Percentiles rank a stretch among this genome's conserved stretches.
These are phyloP conservation scores for Neurospora tetraspora DNA, from an alignment of 495 filamentous ascomycete genomes.

Conservation along the genomic window DNA sequence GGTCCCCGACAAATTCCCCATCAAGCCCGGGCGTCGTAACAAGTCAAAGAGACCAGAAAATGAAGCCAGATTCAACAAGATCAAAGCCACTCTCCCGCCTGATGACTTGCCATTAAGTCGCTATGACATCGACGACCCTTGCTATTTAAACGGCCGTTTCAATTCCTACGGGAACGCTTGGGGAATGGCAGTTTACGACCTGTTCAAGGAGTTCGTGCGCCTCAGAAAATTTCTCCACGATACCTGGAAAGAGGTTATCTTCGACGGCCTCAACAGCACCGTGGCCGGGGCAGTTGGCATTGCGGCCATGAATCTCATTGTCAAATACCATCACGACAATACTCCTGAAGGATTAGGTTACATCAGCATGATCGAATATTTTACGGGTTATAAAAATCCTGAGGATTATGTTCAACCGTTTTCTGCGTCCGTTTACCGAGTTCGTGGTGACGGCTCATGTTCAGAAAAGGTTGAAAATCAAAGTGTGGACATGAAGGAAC, in stretches of 20 bases:
- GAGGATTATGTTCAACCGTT: not conserved
- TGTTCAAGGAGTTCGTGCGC: conserved; percentile 21
- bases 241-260: conserved; percentile 34
- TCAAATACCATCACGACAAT: not conserved
- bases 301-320: conserved; percentile 17
- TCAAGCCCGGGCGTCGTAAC: not conserved
- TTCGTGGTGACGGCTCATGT: not conserved
- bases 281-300: conserved; percentile 36
- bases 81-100: not conserved
- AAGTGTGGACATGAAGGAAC: not conserved
- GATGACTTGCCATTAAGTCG: not conserved
- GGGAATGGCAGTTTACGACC: conserved; percentile 25
- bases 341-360: not conserved
- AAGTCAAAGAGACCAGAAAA: not conserved
- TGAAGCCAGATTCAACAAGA: not conserved
- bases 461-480: not conserved
- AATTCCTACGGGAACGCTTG: not conserved
- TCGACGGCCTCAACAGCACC: conserved; percentile 34
- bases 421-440: not conserved
- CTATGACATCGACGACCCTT: not conserved
- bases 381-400: not conserved
- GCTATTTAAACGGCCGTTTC: not conserved
- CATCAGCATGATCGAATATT: not conserved
- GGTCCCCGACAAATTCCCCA: not conserved
- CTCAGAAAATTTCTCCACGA: conserved; percentile 29